phyloP scores from a whole-genome alignment of 768 basidiomycete genomes.

The Russula olivacea region DNA sequence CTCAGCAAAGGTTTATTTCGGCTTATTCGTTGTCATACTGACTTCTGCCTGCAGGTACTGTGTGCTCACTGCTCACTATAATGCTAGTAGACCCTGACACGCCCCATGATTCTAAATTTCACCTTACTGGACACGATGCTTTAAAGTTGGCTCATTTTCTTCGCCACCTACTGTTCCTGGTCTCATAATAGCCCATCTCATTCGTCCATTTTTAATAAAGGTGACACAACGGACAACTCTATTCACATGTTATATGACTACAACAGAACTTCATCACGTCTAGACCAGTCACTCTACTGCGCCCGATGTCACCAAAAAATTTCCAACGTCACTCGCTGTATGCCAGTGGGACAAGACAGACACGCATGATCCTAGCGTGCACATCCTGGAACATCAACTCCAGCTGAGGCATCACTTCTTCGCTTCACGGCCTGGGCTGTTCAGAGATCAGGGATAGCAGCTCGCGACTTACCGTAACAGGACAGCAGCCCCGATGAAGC shows the following conservation, averaged over 20 bases:
- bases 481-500: background rate
- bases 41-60: background rate
- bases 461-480: background rate
- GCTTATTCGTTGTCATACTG: background rate
- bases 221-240: background rate
- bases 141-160: constrained; percentile 17
- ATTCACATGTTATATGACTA: background rate
- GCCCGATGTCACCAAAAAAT: background rate
- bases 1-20: background rate
- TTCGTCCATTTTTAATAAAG: constrained; percentile 2
- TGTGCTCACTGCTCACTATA: background rate
- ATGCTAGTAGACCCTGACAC: background rate
- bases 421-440: background rate
- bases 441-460: background rate
- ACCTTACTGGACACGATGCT: too few relatives aligned
- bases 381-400: background rate
- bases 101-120: background rate
- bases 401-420: too few relatives aligned
- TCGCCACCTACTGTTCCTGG: constrained; percentile 4
- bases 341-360: background rate
- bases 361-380: background rate
- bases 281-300: background rate
- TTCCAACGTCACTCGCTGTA: background rate
- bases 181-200: too few relatives aligned
- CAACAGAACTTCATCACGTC: background rate